These are phyloP conservation scores for Nakaseomyces sp. DNA, from an alignment of 1,139 yeast genomes.

Conservation along the genomic window DNA sequence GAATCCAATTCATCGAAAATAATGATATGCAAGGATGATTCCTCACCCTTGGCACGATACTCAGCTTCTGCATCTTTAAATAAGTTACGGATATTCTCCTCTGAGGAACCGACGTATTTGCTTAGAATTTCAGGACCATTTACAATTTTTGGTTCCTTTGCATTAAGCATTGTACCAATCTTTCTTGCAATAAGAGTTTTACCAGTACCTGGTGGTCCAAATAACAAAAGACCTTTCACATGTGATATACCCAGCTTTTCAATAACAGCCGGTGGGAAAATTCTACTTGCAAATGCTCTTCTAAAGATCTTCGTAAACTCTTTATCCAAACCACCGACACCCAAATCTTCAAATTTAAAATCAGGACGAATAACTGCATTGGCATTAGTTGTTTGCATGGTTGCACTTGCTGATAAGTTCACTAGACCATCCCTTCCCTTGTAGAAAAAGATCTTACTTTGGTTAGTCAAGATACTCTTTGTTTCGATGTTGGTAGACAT, in stretches of 20 bases:
- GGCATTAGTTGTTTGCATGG: conserved; percentile 57
- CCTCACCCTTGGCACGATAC: conserved; percentile 87
- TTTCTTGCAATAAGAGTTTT: conserved; percentile 95
- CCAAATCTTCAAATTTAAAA: conserved; percentile 91
- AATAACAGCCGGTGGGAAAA: conserved; percentile 87
- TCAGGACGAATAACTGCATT: conserved; percentile 91
- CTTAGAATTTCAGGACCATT: conserved; percentile 98
- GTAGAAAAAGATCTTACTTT: conserved; percentile 68
- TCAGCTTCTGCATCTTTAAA: conserved; percentile 97
- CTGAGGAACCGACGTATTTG: conserved; percentile 94
- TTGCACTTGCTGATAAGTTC: no score
- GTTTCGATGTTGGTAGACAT: conserved; percentile 41
- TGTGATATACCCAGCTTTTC: conserved; percentile 89
- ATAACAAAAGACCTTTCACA: conserved; percentile 84
- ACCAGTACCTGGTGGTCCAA: conserved; percentile 99
- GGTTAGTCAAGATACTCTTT: conserved; percentile 76
- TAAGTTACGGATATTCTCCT: conserved; percentile 89
- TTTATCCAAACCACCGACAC: conserved; percentile 93
- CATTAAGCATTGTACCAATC: conserved; percentile 93
- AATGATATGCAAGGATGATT: conserved; percentile 84
- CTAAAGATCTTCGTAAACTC: conserved; percentile 92
- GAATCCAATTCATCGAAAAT: conserved; percentile 97
- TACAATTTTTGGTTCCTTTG: conserved; percentile 95
- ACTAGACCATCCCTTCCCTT: conserved; percentile 67
- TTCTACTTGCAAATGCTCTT: conserved; percentile 94